Evolutionary conservation across 1,139 yeast genomes (phyloP).

Genomic region (Pichia sp.): DNA sequence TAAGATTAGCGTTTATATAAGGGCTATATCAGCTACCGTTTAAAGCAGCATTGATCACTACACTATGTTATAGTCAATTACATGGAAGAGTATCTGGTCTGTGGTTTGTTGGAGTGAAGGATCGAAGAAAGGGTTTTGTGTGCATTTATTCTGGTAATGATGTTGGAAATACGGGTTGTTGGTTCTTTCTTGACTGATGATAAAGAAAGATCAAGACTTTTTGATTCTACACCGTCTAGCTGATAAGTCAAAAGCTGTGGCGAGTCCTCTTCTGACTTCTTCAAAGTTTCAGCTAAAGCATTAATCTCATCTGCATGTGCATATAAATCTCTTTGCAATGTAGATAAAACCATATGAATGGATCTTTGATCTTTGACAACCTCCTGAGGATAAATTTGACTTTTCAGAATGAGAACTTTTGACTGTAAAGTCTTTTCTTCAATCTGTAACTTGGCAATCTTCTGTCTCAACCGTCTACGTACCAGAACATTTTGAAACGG

Average conservation of each 20-base stretch:
- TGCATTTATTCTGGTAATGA: conserved; percentile 1
- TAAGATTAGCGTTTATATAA: no score
- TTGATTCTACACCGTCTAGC: neutral
- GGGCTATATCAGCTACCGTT: no score
- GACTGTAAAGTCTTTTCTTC: conserved; percentile 16
- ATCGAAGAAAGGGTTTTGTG: conserved; percentile 3
- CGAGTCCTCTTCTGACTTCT: neutral
- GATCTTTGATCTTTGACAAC: conserved; percentile 15
- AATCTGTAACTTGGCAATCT: conserved; percentile 8
- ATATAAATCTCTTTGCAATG: conserved; percentile 18
- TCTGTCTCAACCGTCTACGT: conserved; percentile 13
- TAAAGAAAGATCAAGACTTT: neutral
- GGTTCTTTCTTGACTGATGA: conserved; percentile 2
- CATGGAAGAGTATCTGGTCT: conserved; percentile 4
- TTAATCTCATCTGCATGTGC: conserved; percentile 9
- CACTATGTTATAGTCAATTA: neutral
- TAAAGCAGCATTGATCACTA: no score
- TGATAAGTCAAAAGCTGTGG: neutral
- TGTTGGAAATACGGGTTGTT: conserved; percentile 1
- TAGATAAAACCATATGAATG: conserved; percentile 14
- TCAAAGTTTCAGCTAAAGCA: conserved; percentile 10
- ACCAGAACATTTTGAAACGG: conserved; percentile 15
- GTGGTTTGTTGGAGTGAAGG: conserved; percentile 3
- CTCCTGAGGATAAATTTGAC: conserved; percentile 18
- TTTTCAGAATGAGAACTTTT: conserved; percentile 18